Conservation (phyloP, 805 yeast species). For the Kodamaea hsintzibuensis region DNA sequence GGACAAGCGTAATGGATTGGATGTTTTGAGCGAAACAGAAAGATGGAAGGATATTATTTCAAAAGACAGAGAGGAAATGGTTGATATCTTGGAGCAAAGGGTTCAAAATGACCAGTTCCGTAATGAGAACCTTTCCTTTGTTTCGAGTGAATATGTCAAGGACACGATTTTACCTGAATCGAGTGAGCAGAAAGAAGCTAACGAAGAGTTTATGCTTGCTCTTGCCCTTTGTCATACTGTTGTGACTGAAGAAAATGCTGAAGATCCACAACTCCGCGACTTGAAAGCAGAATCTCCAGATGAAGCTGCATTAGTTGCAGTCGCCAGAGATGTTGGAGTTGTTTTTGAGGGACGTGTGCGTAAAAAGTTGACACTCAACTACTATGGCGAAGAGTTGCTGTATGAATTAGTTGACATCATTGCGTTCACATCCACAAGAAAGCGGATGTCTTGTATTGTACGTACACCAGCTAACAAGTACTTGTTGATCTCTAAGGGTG, state of each 20-base stretch:
- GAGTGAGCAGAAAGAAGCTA: slow-evolving; percentile 43
- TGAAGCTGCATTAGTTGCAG: slow-evolving; percentile 77
- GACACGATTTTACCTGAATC: slow-evolving; percentile 46
- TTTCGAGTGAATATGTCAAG: slow-evolving; percentile 57
- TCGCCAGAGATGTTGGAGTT: slow-evolving; percentile 72
- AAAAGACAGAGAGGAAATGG: slow-evolving; percentile 61
- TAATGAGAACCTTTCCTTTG: slow-evolving; percentile 57
- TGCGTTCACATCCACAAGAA: slow-evolving; percentile 70
- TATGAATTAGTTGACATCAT: slow-evolving; percentile 56
- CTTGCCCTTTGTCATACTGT: slow-evolving; percentile 77
- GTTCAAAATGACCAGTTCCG: slow-evolving; percentile 37
- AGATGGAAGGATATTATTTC: slow-evolving; percentile 54
- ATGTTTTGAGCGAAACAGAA: slow-evolving; percentile 61
- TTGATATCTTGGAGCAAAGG: slow-evolving; percentile 27
- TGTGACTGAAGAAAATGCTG: slow-evolving; percentile 52
- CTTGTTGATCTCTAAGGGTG: slow-evolving; percentile 65
- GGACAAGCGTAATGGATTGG: slow-evolving; percentile 74
- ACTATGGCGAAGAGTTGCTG: slow-evolving; percentile 46
- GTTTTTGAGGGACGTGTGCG: slow-evolving; percentile 57
- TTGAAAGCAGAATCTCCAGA: slow-evolving; percentile 84
- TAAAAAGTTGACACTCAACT: slow-evolving; percentile 42
- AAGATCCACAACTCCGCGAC: slow-evolving; percentile 42
- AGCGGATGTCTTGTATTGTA: slow-evolving; percentile 77
- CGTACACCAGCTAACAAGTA: slow-evolving; percentile 42
- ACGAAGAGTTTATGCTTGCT: slow-evolving; percentile 61